phyloP scores from a whole-genome alignment of 108 stramenopile genomes.

The Aurantiochytrium sp. region DNA sequence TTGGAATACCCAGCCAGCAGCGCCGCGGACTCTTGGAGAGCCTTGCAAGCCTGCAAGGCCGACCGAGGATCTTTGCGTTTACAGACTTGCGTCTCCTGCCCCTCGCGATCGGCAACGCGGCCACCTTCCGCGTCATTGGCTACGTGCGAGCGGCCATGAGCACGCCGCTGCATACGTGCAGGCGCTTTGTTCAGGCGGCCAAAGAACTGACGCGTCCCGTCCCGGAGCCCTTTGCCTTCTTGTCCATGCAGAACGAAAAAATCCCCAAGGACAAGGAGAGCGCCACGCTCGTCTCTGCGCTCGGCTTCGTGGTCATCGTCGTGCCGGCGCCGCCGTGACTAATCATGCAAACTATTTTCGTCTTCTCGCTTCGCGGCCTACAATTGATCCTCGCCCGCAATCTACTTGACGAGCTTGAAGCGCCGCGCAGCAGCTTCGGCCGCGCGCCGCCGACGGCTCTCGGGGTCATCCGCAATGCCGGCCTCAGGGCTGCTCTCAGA shows the following conservation, averaged over 20 bases:
- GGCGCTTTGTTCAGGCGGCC: background rate
- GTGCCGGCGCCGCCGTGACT: background rate
- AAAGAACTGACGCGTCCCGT: background rate
- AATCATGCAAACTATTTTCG: background rate
- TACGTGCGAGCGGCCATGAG: background rate
- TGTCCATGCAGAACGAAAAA: background rate
- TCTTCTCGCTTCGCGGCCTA: background rate
- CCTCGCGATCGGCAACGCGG: background rate
- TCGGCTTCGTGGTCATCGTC: background rate
- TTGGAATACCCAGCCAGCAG: background rate
- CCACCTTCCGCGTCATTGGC: background rate
- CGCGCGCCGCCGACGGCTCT: background rate
- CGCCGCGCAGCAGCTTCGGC: background rate
- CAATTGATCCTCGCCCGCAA: background rate
- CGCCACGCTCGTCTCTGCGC: background rate
- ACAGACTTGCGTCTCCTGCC: background rate
- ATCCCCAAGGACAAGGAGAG: background rate
- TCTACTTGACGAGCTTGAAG: background rate
- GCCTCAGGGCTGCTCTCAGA: too few species aligned
- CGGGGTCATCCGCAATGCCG: background rate
- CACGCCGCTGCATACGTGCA: background rate
- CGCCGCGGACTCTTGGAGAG: background rate
- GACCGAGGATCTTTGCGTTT: background rate
- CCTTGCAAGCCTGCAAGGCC: background rate
- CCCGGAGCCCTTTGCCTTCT: background rate